A percentile compares a stretch with the other conserved stretches of the same genome.
Conservation (phyloP, 2,329 filamentous ascomycete genomes). For the Fusarium irregulare region DNA sequence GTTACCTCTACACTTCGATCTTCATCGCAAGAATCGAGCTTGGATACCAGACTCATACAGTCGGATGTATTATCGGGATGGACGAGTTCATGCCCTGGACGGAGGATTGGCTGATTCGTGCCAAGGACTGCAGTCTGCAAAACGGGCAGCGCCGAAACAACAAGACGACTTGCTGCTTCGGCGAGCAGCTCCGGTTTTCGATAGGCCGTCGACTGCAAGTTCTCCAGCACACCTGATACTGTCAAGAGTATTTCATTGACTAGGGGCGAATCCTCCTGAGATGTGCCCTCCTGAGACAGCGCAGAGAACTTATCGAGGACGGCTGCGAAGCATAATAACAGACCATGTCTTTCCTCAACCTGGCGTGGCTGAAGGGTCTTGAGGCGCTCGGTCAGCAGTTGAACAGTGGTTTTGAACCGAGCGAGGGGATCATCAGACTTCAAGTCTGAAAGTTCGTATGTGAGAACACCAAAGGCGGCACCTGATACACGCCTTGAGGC, state of each 20-base stretch:
- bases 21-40: conserved; percentile 30
- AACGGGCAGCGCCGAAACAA: conserved; percentile 63
- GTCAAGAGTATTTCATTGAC: conserved; percentile 47
- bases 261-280: conserved; percentile 40
- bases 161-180: conserved; percentile 69
- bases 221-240: conserved; percentile 53
- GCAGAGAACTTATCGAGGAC: conserved; percentile 62
- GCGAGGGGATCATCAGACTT: conserved; percentile 31
- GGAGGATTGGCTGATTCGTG: conserved; percentile 7
- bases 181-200: conserved; percentile 73
- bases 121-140: conserved; percentile 54
- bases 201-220: conserved; percentile 57
- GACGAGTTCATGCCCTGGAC: conserved; percentile 43
- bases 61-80: conserved; percentile 33
- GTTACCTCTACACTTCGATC: conserved; percentile 12
- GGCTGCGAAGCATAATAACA: conserved; percentile 71
- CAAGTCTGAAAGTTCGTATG: conserved; percentile 53
- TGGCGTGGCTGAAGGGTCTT: conserved; percentile 63
- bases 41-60: conserved; percentile 40
- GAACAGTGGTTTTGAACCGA: conserved; percentile 52
- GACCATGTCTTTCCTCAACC: conserved; percentile 76
- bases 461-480: conserved; percentile 72
- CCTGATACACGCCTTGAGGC: conserved; percentile 79
- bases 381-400: conserved; percentile 59
- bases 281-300: conserved; percentile 35